phyloP scores from a whole-genome alignment of 1,284 basidiomycete species.

The Irpex lacteus region DNA sequence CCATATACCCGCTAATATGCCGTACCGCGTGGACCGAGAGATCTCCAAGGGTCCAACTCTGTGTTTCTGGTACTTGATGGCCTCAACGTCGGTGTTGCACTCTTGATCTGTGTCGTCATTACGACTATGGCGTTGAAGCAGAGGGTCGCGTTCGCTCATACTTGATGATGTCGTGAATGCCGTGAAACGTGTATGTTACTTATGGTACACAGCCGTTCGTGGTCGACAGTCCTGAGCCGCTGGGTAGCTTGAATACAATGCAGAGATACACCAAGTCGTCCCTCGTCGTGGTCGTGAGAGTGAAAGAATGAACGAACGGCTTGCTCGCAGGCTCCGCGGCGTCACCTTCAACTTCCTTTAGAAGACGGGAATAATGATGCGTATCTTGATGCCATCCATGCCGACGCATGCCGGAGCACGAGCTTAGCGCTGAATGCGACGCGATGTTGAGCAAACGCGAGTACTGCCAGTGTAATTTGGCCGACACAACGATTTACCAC shows the following conservation, averaged over 20 bases:
- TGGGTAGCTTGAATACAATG: background rate
- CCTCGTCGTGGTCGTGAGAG: background rate
- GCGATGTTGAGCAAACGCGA: background rate
- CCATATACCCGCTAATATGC: conserved; percentile 69
- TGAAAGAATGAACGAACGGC: background rate
- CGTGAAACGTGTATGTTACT: background rate
- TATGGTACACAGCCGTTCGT: background rate
- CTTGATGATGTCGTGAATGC: background rate
- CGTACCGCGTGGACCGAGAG: conserved; percentile 49
- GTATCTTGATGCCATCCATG: background rate
- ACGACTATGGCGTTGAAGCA: conserved; percentile 24
- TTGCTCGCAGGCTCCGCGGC: background rate
- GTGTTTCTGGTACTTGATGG: conserved; percentile 1
- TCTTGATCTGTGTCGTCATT: background rate
- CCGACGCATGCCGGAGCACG: background rate
- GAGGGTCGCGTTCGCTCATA: conserved; percentile 36
- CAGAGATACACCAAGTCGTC: background rate
- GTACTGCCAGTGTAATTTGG: no score
- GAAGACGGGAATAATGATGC: background rate
- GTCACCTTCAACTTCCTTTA: background rate
- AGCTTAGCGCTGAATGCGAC: background rate
- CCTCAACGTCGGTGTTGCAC: background rate
- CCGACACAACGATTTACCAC: background rate
- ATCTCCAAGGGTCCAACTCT: conserved; percentile 55
- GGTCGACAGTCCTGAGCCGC: background rate